A percentile compares a stretch with the other conserved stretches of the same genome.
Evolutionary conservation across 2,329 filamentous ascomycete species (phyloP).

Genomic region (Botryotinia calthae): DNA sequence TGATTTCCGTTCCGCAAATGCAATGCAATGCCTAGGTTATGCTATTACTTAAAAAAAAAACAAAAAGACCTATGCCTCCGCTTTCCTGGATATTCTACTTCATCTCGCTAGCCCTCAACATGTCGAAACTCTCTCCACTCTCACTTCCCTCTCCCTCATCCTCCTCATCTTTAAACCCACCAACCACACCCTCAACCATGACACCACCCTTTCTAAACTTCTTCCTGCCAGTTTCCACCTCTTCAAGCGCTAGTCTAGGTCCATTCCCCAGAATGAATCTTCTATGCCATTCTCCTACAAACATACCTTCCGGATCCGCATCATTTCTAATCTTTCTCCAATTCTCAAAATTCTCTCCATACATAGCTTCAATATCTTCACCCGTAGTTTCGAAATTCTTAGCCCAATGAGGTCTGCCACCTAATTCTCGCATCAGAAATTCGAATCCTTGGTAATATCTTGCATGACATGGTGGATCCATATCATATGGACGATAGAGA

Average conservation of each 20-base stretch:
- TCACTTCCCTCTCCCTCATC: constrained; percentile 21
- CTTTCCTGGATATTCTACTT: background rate
- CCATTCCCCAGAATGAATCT: constrained; percentile 55
- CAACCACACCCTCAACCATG: constrained; percentile 27
- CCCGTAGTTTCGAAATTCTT: constrained; percentile 76
- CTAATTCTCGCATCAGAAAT: constrained; percentile 83
- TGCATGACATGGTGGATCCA: constrained; percentile 70
- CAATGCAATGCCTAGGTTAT: background rate
- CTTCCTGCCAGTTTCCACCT: constrained; percentile 32
- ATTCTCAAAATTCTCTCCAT: constrained; percentile 62
- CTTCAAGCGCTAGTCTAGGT: constrained; percentile 33
- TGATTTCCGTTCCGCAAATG: background rate
- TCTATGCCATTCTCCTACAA: constrained; percentile 87
- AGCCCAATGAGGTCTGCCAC: constrained; percentile 83
- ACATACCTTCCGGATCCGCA: constrained; percentile 79
- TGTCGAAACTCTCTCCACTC: constrained; percentile 35
- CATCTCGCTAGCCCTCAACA: constrained; percentile 31
- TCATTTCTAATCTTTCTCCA: constrained; percentile 68
- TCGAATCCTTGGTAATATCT: constrained; percentile 90
- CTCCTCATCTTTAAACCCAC: constrained; percentile 14
- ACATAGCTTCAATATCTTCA: constrained; percentile 63
- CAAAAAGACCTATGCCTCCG: background rate
- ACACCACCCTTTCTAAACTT: constrained; percentile 33
- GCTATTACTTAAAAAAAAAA: background rate
- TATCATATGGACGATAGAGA: constrained; percentile 77